Evolutionary conservation across 495 filamentous ascomycete genomes (phyloP).

Genomic region (Tuber indicum): DNA sequence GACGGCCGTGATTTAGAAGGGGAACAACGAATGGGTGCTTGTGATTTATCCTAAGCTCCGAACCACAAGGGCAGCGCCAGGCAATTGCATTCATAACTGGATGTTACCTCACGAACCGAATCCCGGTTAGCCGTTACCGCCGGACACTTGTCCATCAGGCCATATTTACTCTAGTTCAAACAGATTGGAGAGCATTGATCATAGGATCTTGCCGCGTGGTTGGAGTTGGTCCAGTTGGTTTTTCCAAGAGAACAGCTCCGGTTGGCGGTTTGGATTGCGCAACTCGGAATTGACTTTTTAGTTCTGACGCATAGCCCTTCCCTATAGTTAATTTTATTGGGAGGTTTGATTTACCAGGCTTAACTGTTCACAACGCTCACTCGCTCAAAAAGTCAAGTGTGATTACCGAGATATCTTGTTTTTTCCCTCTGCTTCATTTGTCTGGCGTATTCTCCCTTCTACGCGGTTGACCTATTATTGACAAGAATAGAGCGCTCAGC

Average conservation of each 20-base stretch:
- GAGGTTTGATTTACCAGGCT: not conserved
- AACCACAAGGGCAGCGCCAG: not conserved
- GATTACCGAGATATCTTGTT: not conserved
- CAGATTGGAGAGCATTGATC: not conserved
- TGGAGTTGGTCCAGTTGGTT: not conserved
- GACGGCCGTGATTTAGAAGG: not conserved
- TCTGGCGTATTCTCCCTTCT: not conserved
- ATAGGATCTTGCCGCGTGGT: not conserved
- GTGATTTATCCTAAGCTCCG: not conserved
- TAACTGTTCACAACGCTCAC: not conserved
- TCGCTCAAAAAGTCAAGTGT: not conserved
- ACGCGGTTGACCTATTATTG: not conserved
- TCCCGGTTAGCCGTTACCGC: not conserved
- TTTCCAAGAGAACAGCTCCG: not conserved
- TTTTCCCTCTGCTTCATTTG: not conserved
- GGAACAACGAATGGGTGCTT: not conserved
- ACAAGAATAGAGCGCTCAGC: not conserved
- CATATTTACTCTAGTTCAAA: not conserved
- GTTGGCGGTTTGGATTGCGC: not conserved
- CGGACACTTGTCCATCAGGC: not conserved
- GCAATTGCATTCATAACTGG: not conserved
- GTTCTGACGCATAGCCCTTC: not conserved
- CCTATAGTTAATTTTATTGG: not conserved
- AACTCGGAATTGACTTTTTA: not conserved
- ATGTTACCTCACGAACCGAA: not conserved